Evolutionary conservation across 495 filamentous ascomycete species (phyloP).

Genomic region (Aspergillus olivimuriae): DNA sequence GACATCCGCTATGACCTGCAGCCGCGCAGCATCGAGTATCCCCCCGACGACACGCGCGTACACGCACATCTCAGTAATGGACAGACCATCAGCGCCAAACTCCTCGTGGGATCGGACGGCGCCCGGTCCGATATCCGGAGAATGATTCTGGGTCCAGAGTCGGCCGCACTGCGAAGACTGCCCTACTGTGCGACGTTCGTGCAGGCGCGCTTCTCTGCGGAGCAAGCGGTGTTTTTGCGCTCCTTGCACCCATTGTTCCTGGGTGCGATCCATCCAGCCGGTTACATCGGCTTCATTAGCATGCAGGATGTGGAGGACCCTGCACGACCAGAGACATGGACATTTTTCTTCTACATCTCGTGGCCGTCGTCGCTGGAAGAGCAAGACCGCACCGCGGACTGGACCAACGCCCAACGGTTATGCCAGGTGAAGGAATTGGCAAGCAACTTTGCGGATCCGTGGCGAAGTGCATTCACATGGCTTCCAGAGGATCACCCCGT

Average conservation of each 20-base stretch:
- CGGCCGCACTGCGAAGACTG: conserved; percentile 13
- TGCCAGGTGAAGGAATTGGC: conserved; percentile 17
- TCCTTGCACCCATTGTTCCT: conserved; percentile 20
- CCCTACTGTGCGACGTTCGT: conserved; percentile 31
- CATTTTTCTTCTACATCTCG: conserved; percentile 30
- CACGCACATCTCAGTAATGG: conserved; percentile 18
- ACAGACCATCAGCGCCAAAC: conserved; percentile 6
- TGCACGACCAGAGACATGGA: conserved; percentile 38
- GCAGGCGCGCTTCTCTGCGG: conserved; percentile 21
- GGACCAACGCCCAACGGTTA: conserved; percentile 12
- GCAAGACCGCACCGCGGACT: conserved; percentile 16
- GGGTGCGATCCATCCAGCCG: conserved; percentile 13
- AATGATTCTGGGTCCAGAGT: conserved; percentile 31
- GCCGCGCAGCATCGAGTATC: conserved; percentile 7
- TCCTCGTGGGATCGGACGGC: conserved; percentile 44
- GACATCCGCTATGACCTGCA: conserved; percentile 23
- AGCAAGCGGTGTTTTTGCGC: conserved; percentile 29
- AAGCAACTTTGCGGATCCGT: conserved; percentile 13
- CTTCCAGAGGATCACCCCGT: conserved; percentile 17
- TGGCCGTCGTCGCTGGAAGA: conserved; percentile 25
- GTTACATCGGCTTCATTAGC: conserved; percentile 14
- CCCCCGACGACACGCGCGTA: conserved; percentile 13
- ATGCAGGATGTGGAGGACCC: conserved; percentile 34
- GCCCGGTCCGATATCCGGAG: conserved; percentile 33
- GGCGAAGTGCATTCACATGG: conserved; percentile 17